Evolutionary conservation across 768 basidiomycete species (phyloP).

Genomic region (Pluteus cervinus): DNA sequence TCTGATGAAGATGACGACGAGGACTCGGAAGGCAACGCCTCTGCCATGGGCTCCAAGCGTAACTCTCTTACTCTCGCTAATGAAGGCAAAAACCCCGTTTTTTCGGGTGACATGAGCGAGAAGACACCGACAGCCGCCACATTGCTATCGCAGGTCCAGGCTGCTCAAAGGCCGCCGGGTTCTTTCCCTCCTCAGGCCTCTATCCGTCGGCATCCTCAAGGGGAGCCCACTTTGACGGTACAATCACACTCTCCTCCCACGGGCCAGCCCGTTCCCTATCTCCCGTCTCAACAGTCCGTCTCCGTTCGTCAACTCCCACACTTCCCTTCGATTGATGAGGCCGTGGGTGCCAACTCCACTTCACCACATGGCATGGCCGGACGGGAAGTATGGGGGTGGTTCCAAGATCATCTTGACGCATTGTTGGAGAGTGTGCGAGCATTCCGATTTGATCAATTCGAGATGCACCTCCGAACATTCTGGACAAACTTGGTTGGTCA

Average conservation of each 20-base stretch:
- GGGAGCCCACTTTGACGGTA: conserved; percentile 49
- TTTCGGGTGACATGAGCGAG: conserved; percentile 64
- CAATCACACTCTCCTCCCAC: conserved; percentile 54
- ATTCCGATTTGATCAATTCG: conserved; percentile 86
- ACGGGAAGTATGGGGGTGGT: conserved; percentile 87
- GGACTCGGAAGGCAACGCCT: conserved; percentile 69
- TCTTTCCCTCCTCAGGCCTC: conserved; percentile 67
- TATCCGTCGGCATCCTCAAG: conserved; percentile 67
- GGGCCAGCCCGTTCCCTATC: conserved; percentile 38
- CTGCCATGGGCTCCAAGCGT: conserved; percentile 60
- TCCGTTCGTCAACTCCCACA: conserved; percentile 75
- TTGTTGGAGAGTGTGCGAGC: conserved; percentile 71
- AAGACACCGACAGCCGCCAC: conserved; percentile 84
- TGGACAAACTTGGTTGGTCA: conserved; percentile 71
- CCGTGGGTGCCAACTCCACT: conserved; percentile 67
- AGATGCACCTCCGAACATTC: conserved; percentile 80
- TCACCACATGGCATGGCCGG: conserved; percentile 74
- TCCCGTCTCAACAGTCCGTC: conserved; percentile 42
- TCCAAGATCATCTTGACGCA: conserved; percentile 84
- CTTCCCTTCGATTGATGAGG: conserved; percentile 85
- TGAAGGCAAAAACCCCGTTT: conserved; percentile 54
- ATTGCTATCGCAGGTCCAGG: conserved; percentile 72
- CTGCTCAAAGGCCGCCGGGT: conserved; percentile 50
- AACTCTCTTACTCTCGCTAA: conserved; percentile 65
- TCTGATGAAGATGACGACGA: conserved; percentile 86